phyloP scores from a whole-genome alignment of 345 rosid genomes.

The Syzygium jambos region DNA sequence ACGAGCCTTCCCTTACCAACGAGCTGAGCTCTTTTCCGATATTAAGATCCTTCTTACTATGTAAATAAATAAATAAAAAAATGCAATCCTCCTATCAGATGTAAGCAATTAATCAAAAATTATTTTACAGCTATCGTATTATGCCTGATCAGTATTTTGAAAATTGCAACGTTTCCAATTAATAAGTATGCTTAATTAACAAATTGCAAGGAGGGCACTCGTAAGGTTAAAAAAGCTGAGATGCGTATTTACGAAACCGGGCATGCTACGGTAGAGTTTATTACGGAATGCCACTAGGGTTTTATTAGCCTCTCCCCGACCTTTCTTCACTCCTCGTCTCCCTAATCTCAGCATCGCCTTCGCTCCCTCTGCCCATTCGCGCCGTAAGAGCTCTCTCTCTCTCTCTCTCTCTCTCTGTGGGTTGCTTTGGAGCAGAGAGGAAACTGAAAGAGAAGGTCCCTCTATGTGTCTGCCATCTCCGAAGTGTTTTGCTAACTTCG shows the following conservation, averaged over 20 bases:
- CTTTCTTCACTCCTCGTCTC: background rate
- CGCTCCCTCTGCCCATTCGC: background rate
- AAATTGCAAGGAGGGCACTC: background rate
- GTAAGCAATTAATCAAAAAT: background rate
- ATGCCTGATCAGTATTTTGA: background rate
- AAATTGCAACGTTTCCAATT: background rate
- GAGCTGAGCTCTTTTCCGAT: rapidly evolving
- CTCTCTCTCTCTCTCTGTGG: background rate
- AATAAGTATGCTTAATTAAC: background rate
- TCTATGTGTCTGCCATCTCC: background rate
- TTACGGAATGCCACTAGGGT: background rate
- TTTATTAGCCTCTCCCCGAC: background rate
- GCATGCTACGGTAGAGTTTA: background rate
- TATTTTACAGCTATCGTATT: background rate
- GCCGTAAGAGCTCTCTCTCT: background rate
- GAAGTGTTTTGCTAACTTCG: rapidly evolving
- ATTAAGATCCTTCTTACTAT: background rate
- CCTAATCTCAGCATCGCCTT: background rate
- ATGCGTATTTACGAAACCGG: background rate
- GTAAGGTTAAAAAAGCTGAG: background rate
- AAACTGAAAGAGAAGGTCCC: background rate
- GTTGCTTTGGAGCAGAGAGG: background rate
- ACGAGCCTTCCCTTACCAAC: background rate
- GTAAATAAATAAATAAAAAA: background rate
- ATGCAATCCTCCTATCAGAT: background rate